Evolutionary conservation across 208 protist species (phyloP).

Genomic region (Crithidia thermophila): DNA sequence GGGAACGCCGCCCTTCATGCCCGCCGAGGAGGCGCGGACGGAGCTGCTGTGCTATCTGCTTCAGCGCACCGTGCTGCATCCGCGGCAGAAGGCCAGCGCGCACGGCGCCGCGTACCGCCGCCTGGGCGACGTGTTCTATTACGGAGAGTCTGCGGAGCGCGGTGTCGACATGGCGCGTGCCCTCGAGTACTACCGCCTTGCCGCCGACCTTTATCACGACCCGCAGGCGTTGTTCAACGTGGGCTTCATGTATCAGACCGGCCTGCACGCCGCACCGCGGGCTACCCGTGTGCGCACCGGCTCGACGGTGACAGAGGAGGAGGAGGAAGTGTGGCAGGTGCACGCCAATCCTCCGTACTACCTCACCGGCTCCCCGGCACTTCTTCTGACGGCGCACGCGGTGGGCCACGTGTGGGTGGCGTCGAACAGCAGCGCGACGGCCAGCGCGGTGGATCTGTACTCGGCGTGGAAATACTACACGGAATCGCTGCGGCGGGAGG

Average conservation of each 20-base stretch:
- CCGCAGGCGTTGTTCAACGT: conserved; percentile 63
- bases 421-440: conserved; percentile 15
- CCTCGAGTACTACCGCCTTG: conserved; percentile 64
- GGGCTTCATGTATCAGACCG: conserved; percentile 73
- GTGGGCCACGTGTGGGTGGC: conserved; percentile 23
- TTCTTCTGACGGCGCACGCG: conserved; percentile 14
- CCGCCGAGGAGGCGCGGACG: conserved; percentile 46
- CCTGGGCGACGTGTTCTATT: conserved; percentile 76
- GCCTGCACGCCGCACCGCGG: conserved; percentile 35
- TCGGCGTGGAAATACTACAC: conserved; percentile 36
- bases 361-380: conserved; percentile 11
- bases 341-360: conserved; percentile 24
- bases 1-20: conserved; percentile 26
- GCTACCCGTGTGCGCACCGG: conserved; percentile 10
- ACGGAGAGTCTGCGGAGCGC: conserved; percentile 55
- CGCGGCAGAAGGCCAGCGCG: conserved; percentile 6
- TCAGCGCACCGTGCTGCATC: conserved; percentile 29
- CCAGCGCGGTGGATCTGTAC: conserved; percentile 33
- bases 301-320: conserved; percentile 3
- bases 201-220: conserved; percentile 34
- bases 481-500: conserved; percentile 25
- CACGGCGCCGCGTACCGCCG: conserved; percentile 48
- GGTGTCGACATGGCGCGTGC: conserved; percentile 50
- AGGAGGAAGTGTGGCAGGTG: conserved; percentile 20
- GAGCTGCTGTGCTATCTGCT: conserved; percentile 57